Evolutionary conservation across 371 early-diverging fungal genomes (phyloP), one percentile per base, ranked within the genome.

Genomic region (Mucor mucedo): DNA sequence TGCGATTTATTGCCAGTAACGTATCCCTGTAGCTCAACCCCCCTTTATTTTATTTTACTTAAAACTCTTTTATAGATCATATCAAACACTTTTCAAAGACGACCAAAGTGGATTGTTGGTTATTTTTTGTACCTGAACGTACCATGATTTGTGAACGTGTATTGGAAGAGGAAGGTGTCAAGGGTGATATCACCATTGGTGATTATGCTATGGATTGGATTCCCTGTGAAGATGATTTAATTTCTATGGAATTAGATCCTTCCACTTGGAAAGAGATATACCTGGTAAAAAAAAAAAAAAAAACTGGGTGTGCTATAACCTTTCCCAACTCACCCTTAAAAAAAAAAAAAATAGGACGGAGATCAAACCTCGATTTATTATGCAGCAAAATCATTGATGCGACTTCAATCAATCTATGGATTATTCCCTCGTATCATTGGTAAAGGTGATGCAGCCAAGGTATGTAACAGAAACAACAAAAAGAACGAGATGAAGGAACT

Each of bases 161-260:
- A 8, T 77, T 96, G 41, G 96, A 95, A 75, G 94, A 96, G 53
- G 89, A 90, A 52, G 96, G 95, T 4, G 95, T 97, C 0, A 87
- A 89, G 70, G 96, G 95, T 21, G 92, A 93, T 68, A 85, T 96
- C 9, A 81, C 87, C 0, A 77, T 96, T 56, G 91, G 91, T 4
- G 95, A 95, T 69, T 95, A 87, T 76, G 89, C 91, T 48, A 75
- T 98, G 82, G 97, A 96, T 62, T 77, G 94, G 63, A 86, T 98
- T 14, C 95, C 96, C 0, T 83, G 95, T 64, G 98, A 95, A 63
- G 89, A 88, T 45, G 96, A 98, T 71, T 66, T 96, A 45, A 79
- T 94, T n/a, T 93, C 95, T 27, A 79, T 98, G 76, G 97, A 97
- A 69, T 75, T 90, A 60, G 91, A 89, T 48, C 80, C 87, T 14